Evolutionary conservation across 1,284 basidiomycete species (phyloP).

Genomic region (Ganoderma meredithae): DNA sequence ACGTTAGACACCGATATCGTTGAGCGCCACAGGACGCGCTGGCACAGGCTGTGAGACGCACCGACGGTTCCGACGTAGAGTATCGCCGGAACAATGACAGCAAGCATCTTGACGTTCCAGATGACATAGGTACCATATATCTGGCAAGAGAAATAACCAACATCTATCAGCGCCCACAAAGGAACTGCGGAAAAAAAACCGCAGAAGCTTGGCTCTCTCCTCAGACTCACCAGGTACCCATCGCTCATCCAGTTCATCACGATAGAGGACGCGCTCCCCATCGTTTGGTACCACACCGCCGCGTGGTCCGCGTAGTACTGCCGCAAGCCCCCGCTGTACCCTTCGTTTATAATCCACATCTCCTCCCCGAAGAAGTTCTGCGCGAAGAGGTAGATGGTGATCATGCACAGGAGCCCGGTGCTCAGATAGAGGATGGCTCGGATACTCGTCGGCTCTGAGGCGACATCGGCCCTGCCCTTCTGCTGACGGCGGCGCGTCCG

Average conservation of each 20-base stretch:
- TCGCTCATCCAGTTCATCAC: constrained; percentile 28
- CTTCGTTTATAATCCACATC: constrained; percentile 32
- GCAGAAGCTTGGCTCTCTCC: not conserved
- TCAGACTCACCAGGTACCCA: constrained; percentile 20
- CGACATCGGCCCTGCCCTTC: not conserved
- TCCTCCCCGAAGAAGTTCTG: constrained; percentile 30
- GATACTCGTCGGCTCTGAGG: constrained; percentile 9
- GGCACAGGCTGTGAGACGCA: not conserved
- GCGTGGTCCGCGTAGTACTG: constrained; percentile 24
- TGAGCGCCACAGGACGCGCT: too few species aligned
- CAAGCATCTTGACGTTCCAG: constrained; percentile 11
- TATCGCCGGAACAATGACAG: constrained; percentile 11
- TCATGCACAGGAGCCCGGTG: constrained; percentile 24
- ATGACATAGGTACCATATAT: constrained; percentile 23
- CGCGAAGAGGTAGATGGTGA: constrained; percentile 28
- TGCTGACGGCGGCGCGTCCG: not conserved
- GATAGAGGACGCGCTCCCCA: constrained; percentile 24
- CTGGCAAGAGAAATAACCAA: constrained; percentile 4
- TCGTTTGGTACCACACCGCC: constrained; percentile 32
- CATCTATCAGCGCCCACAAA: not conserved
- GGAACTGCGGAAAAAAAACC: not conserved
- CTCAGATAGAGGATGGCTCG: constrained; percentile 26
- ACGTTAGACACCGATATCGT: not conserved
- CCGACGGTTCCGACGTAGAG: constrained; percentile 23
- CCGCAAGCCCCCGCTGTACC: constrained; percentile 28